Evolutionary conservation across 768 basidiomycete genomes (phyloP), one percentile per base, ranked within the genome.

Genomic region (Boletus sensibilis): DNA sequence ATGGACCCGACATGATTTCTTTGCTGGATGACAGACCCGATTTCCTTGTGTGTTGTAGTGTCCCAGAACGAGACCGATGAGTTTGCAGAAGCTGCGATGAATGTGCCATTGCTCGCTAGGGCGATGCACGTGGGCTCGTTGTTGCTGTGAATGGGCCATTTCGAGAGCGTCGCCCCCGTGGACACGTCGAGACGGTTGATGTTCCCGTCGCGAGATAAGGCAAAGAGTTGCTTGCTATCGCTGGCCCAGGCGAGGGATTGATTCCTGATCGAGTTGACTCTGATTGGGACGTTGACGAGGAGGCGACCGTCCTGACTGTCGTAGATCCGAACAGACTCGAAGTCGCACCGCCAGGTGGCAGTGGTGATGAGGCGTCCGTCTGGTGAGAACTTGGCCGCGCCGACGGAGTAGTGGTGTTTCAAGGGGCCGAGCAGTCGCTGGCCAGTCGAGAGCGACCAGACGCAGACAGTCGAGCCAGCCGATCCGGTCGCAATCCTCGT

Each of bases 231-330:
- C 43, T 45, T 29, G 18, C 52, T 20, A 16, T 46, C 16, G n/a
- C 13, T 35, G 7, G 51, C 23, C 58, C 58, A 59, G n/a, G 39
- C 25, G 16, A 58, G 20, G 4, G 56, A 39, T 16, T 46, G 35
- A 14, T 25, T 34, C 14, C 13, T 21, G 0, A 9, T 10, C 3
- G 55, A 35, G 3, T 5, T 18, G 39, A 37, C 45, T 40, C 8
- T 5, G 27, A 59, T 21, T 3, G 35, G 20, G 3, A 23, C 6
- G 21, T 58, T 21, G 20, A 29, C 16, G n/a, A 53, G 25, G 6
- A 35, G 21, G 4, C 8, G 11, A 18, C 39, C 42, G 2, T 29
- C 5, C 2, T 23, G 37, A 20, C 10, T 20, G 21, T 52, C 46
- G 4, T 47, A 59, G 23, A 54, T 14, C 2, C 38, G 46, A 11